These are phyloP conservation scores for Trematosphaeria pertusa DNA, from an alignment of 2,329 filamentous ascomycete genomes.

Conservation along the genomic window DNA sequence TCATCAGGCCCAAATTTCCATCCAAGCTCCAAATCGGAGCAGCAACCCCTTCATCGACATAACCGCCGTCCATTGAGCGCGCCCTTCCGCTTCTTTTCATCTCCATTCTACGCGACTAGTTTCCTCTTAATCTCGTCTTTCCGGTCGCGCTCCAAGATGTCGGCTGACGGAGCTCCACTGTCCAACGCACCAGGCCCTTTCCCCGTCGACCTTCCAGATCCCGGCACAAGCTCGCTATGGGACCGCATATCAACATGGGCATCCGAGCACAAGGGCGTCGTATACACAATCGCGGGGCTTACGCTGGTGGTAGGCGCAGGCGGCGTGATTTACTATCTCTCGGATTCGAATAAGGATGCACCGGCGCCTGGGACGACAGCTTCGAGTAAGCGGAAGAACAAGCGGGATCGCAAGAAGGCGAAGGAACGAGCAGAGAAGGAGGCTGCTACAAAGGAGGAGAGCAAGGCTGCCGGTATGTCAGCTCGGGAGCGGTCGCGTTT, in stretches of 20 bases:
- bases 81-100: slow-evolving; percentile 10
- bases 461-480: slow-evolving; percentile 43
- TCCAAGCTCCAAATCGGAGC: slow-evolving; percentile 12
- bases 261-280: slow-evolving; percentile 91
- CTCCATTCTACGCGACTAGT: slow-evolving; percentile 3
- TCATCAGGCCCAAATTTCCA: slow-evolving; percentile 24
- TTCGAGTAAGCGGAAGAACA: slow-evolving; percentile 73
- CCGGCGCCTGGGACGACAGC: slow-evolving; percentile 38
- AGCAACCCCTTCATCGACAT: slow-evolving; percentile 20
- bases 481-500: not conserved
- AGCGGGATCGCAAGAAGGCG: slow-evolving; percentile 88
- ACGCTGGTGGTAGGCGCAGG: slow-evolving; percentile 90
- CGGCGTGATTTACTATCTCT: slow-evolving; percentile 90
- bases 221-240: slow-evolving; percentile 75
- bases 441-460: slow-evolving; percentile 50
- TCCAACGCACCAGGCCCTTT: slow-evolving; percentile 43
- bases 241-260: slow-evolving; percentile 91
- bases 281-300: slow-evolving; percentile 95
- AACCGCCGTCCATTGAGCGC: slow-evolving; percentile 24
- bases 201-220: slow-evolving; percentile 48
- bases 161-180: slow-evolving; percentile 33
- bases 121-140: slow-evolving; percentile 1
- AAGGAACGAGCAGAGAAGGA: slow-evolving; percentile 71
- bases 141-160: slow-evolving; percentile 30
- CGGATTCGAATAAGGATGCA: slow-evolving; percentile 57